Evolutionary conservation across 352 stramenopile species (phyloP).

Genomic region (Phytophthora foliorum): DNA sequence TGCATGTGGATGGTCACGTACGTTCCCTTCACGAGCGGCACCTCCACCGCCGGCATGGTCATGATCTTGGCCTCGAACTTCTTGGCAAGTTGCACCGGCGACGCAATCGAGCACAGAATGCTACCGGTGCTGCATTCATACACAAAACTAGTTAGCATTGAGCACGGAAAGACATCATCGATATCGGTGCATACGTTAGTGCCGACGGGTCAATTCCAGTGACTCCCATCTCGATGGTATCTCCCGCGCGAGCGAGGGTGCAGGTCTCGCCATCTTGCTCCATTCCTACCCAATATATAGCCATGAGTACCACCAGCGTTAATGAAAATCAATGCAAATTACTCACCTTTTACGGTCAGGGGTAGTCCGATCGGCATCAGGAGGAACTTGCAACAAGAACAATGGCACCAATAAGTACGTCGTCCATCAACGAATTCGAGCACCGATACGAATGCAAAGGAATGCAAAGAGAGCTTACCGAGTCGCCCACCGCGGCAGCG

Average conservation of each 20-base stretch:
- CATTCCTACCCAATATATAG: conserved; percentile 58
- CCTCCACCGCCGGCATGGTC: conserved; percentile 88
- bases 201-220: conserved; percentile 76
- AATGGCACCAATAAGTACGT: conserved; percentile 1
- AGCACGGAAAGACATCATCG: not conserved
- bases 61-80: conserved; percentile 92
- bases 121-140: conserved; percentile 65
- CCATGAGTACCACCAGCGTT: not conserved
- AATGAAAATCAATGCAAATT: not conserved
- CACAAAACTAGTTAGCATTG: conserved; percentile 14
- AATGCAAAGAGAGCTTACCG: conserved; percentile 43
- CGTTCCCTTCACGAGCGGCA: conserved; percentile 88
- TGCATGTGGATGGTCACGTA: conserved; percentile 89
- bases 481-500: conserved; percentile 71
- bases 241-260: conserved; percentile 71
- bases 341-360: conserved; percentile 59
- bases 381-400: conserved; percentile 47
- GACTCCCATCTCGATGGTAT: conserved; percentile 85
- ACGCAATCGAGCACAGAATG: conserved; percentile 87
- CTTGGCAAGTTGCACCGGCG: conserved; percentile 73
- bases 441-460: not conserved
- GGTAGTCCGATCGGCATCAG: conserved; percentile 69
- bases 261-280: conserved; percentile 78
- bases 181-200: conserved; percentile 53
- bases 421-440: not conserved